Conservation (phyloP, 2,329 filamentous ascomycete species). For the Colletotrichum sp. region DNA sequence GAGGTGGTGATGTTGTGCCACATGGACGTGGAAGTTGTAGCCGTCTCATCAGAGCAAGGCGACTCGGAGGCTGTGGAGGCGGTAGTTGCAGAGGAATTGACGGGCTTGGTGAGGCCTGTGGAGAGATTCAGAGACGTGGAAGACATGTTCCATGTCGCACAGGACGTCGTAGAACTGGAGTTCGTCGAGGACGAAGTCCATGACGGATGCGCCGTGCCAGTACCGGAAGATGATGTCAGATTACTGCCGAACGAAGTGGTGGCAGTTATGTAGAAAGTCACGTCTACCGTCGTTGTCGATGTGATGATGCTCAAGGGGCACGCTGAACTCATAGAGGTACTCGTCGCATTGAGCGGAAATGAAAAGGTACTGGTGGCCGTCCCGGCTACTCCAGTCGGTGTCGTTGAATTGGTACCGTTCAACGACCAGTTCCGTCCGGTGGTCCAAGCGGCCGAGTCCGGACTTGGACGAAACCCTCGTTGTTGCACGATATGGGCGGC, state of each 20-base stretch:
- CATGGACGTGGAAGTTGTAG: neutral
- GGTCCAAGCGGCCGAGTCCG: neutral
- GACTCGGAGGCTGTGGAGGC: neutral
- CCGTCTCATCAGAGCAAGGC: neutral
- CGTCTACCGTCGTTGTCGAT: conserved; percentile 36
- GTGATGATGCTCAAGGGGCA: conserved; percentile 25
- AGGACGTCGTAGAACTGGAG: neutral
- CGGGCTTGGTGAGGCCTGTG: neutral
- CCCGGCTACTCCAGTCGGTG: neutral
- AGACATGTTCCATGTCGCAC: neutral
- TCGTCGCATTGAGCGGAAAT: neutral
- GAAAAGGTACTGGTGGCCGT: neutral
- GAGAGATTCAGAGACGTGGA: neutral
- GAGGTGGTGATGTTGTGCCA: neutral
- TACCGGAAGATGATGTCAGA: neutral
- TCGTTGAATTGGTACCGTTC: conserved; percentile 18
- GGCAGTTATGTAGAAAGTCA: conserved; percentile 35
- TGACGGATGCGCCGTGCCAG: neutral
- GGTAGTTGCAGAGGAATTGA: neutral
- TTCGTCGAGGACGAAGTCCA: neutral
- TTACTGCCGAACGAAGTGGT: conserved; percentile 23
- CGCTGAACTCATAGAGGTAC: neutral
- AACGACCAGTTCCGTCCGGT: neutral
- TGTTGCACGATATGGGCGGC: neutral
- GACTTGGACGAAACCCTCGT: neutral